phyloP scores from a whole-genome alignment of 441 rosid genomes.

The Pelargonium fulgidum region DNA sequence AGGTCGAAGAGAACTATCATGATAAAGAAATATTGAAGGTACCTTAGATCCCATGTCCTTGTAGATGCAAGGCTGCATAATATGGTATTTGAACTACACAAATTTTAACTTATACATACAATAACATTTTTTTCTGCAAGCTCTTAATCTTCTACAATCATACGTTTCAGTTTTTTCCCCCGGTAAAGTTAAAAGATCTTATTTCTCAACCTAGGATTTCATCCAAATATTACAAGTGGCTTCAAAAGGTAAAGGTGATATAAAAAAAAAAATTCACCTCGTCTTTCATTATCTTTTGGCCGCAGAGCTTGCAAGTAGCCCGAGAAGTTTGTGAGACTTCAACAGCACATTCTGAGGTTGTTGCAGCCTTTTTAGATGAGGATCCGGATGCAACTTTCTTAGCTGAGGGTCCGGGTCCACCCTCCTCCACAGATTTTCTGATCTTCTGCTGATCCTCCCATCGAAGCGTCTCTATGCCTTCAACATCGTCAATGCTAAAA shows the following conservation, averaged over 20 bases:
- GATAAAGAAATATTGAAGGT: no score
- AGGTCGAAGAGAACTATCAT: not conserved
- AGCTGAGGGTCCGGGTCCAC: conserved; percentile 25
- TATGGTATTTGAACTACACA: not conserved
- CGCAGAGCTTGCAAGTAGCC: conserved; percentile 69
- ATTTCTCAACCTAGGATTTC: no score
- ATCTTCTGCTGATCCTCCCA: conserved; percentile 96
- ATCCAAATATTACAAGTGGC: conserved; percentile 8
- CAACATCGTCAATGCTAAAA: conserved; percentile 73
- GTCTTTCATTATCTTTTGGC: conserved; percentile 74
- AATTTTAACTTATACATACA: not conserved
- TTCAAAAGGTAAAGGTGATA: not conserved
- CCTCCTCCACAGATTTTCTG: conserved; percentile 51
- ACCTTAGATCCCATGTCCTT: not conserved
- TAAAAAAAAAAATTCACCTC: conserved; percentile 39
- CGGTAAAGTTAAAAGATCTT: not conserved
- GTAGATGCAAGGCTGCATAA: not conserved
- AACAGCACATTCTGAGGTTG: conserved; percentile 40
- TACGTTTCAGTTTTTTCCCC: not conserved
- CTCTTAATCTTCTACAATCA: not conserved
- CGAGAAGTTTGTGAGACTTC: conserved; percentile 81
- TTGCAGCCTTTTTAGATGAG: conserved; percentile 19
- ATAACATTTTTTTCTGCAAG: no score
- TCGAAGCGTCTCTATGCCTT: conserved; percentile 78
- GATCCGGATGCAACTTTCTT: not conserved